Percentiles rank a stretch among this genome's conserved stretches.
Evolutionary conservation across 192 early-diverging fungal species (phyloP).

Genomic region (Coemansia furcata): DNA sequence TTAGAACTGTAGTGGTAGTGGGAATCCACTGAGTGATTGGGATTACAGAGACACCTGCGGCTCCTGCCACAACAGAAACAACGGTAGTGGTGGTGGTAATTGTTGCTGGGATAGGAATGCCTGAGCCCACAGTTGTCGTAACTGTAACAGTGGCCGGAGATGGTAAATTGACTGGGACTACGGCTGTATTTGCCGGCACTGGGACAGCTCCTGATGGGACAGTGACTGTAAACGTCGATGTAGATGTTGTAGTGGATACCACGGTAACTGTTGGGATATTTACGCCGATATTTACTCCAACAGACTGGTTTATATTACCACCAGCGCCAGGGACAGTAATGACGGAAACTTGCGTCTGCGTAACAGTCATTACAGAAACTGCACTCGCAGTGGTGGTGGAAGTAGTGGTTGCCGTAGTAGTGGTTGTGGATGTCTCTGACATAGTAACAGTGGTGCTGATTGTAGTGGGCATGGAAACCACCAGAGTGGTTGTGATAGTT

Average conservation of each 20-base stretch:
- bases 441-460: neutral
- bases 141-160: neutral
- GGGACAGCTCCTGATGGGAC: neutral
- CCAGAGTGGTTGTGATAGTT: neutral
- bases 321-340: neutral
- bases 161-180: neutral
- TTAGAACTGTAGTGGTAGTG: neutral
- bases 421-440: neutral
- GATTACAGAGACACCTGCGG: neutral
- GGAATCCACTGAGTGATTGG: constrained; percentile 2
- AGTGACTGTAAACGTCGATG: neutral
- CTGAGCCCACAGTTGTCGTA: neutral
- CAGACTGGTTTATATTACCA: neutral
- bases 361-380: neutral
- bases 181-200: neutral
- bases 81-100: neutral
- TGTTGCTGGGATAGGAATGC: neutral
- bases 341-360: neutral
- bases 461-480: neutral
- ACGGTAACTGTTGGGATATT: neutral
- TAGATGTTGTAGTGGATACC: neutral
- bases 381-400: neutral
- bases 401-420: neutral
- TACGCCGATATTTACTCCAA: neutral
- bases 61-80: neutral